phyloP scores from a whole-genome alignment of 495 filamentous ascomycete species.

The Lindgomyces ingoldianus region DNA sequence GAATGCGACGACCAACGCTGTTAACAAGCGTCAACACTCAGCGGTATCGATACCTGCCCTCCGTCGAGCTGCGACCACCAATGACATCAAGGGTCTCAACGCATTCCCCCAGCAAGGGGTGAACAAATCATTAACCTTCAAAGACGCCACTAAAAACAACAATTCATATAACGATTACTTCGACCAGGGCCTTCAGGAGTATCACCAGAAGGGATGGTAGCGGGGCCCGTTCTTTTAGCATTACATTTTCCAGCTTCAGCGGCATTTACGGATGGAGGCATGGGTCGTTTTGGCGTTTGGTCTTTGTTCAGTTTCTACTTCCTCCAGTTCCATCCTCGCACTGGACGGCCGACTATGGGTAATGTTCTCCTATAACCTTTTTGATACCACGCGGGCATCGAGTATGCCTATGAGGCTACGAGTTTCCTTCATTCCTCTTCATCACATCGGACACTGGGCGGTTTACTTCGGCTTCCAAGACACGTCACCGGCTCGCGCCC shows the following conservation, averaged over 20 bases:
- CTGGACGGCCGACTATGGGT: slow-evolving; percentile 17
- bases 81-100: slow-evolving; percentile 80
- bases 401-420: slow-evolving; percentile 36
- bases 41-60: slow-evolving; percentile 28
- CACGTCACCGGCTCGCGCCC: slow-evolving; percentile 35
- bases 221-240: slow-evolving; percentile 14
- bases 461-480: slow-evolving; percentile 28
- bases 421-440: slow-evolving; percentile 34
- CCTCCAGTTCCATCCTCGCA: not conserved
- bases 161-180: slow-evolving; percentile 67
- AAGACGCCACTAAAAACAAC: slow-evolving; percentile 49
- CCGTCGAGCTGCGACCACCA: slow-evolving; percentile 59
- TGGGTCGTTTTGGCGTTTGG: slow-evolving; percentile 23
- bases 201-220: slow-evolving; percentile 72
- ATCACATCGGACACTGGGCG: slow-evolving; percentile 24
- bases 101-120: slow-evolving; percentile 61
- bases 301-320: slow-evolving; percentile 10
- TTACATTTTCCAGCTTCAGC: slow-evolving; percentile 27
- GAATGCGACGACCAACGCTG: slow-evolving; percentile 82
- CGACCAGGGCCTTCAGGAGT: slow-evolving; percentile 66
- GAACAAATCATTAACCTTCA: slow-evolving; percentile 7
- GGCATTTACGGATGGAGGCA: slow-evolving; percentile 34
- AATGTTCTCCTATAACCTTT: slow-evolving; percentile 21
- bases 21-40: slow-evolving; percentile 79
- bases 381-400: slow-evolving; percentile 31